Base-by-base conservation (phyloP, 2,329 filamentous ascomycete species). In the Botrytis medusae region DNA sequence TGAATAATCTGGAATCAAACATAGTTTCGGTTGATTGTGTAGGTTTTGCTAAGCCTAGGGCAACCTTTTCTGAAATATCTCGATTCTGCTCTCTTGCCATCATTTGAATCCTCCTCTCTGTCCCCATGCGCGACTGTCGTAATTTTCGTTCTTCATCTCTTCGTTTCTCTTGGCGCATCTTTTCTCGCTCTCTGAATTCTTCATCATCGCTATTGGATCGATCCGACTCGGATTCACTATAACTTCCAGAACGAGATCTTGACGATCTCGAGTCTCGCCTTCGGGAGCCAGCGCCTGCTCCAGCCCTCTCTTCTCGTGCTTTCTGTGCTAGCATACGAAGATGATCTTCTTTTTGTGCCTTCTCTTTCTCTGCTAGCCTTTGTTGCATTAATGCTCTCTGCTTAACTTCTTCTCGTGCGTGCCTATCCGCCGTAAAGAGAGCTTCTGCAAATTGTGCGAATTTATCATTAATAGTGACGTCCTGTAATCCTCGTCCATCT, bases 381-480 rank as follows among this genome's bases (percentile, higher is more conserved):
- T 98, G 96, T 81, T 99, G 96, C 95, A 99, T 98, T 77, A 93
- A 86, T 12, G 94, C 91, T 77, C 96, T 90, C 81, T 97, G 93
- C 80, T 95, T 92, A 72, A 99, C 95, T 82, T 99, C 96, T 80
- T 99, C 96, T 79, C 96, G 89, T 12, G 96, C 96, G 82, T 98
- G 96, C 65, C 95, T 88, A 81, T 99, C 96, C 1, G 96, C 96
- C 76, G 96, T 97, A 82, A 96, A 97, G 54, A 99, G 85, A 0
- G 95, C 94, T 83, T 99, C 96, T 0, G 94, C 93, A 81, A 99
- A 97, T 79, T 97, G 94, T 3, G 95, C 95, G 81, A 99, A 98
- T 81, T 98, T 98, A 86, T 99, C 96, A 83, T 97, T 98, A 84
- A 99, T 98, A 10, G 94, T 92, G 60, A 97, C 90, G 81, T 99